Conservation (phyloP, 2,329 filamentous ascomycete species). For the Fusarium albidum region DNA sequence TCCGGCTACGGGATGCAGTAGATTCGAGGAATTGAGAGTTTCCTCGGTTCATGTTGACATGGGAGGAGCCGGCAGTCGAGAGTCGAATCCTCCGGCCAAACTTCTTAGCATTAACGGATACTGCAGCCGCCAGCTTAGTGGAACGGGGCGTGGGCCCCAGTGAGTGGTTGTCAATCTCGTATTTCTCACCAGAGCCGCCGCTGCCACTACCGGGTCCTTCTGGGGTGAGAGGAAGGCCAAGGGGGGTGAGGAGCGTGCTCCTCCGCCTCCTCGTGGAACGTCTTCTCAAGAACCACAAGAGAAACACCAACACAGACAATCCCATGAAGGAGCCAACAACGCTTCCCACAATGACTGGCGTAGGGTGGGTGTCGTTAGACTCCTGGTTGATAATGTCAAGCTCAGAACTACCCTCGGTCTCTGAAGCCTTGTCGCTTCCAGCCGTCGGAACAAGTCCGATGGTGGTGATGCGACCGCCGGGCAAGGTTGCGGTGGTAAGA, state of each 20-base stretch:
- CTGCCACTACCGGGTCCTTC: too few relatives aligned
- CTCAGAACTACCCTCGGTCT: constrained; percentile 21
- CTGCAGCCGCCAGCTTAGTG: constrained; percentile 41
- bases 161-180: constrained; percentile 52
- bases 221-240: constrained; percentile 45
- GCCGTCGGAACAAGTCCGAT: constrained; percentile 32
- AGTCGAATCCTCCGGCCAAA: constrained; percentile 32
- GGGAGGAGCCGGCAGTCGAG: constrained; percentile 43
- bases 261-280: constrained; percentile 50
- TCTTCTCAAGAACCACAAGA: constrained; percentile 61
- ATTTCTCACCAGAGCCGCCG: constrained; percentile 24
- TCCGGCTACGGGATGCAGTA: constrained; percentile 48
- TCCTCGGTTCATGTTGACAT: constrained; percentile 60
- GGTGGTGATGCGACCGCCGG: constrained; percentile 31
- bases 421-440: constrained; percentile 29
- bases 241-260: constrained; percentile 59
- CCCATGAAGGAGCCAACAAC: constrained; percentile 58
- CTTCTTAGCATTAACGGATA: constrained; percentile 42
- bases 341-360: constrained; percentile 57
- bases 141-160: constrained; percentile 58
- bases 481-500: constrained; percentile 32
- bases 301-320: constrained; percentile 53
- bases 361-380: constrained; percentile 25
- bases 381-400: constrained; percentile 17
- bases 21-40: constrained; percentile 60